Base-by-base conservation (phyloP, 257 asterid genomes). In the Scutellaria minor region DNA sequence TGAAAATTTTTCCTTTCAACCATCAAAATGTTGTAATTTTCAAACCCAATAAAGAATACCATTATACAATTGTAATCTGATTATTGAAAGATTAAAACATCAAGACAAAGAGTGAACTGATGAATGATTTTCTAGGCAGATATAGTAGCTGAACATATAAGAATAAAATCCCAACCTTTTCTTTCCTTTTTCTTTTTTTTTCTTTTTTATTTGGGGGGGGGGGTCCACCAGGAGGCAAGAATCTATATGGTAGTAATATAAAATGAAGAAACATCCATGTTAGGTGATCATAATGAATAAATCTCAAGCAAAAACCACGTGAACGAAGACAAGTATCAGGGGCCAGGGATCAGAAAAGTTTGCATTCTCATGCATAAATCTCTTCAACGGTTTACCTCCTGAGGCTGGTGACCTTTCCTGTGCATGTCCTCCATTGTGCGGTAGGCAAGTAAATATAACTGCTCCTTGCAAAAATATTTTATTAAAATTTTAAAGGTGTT, bases 341-440 rank as follows among this genome's bases (percentile, higher is more conserved):
- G 73, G 56, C 13, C 37, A 35, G 70, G 71, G 73, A 52, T 42
- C 70, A 31, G 65, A 61, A 27, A 59, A 8, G 37, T 48, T 3
- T 71, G 41, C 72, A 68, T 72, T 6, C 24, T 42, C 70, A 48
- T 53, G 41, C 67, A 60, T 53, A 53, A 51, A 76, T 27, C 13
- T 71, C 47, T 68, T 37, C 70, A 60, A 68, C n/a, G 27, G 13
- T 71, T 64, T 85, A 94, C 98, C 98, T 91, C 97, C 68, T 83
- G 93, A n/a, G 83, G 89, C 70, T 84, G 95, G 80, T 88, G 85
- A 71, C 97, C 98, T 81, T 89, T 91, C 69, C 72, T 81, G 82
- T 94, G 88, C 98, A 94, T 91, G 81, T 94, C 98, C 76, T 81
- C 87, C 96, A 91, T 83, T 56, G 96, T 91, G 64, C 90, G 94